Conservation (phyloP, 192 early-diverging fungal species). For the Coemansia sp. region DNA sequence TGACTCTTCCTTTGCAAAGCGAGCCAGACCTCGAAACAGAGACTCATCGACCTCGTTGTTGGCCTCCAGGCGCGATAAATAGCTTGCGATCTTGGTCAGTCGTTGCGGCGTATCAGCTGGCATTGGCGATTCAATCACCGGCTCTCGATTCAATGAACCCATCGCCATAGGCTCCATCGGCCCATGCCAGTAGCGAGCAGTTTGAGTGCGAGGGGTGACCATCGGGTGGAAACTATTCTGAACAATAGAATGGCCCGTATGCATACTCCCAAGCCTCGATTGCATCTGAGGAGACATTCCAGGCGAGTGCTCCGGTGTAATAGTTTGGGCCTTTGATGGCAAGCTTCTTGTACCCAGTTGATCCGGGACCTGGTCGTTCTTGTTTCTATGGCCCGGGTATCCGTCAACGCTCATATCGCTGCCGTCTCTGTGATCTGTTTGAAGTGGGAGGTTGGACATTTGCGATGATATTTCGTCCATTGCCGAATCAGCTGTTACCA, state of each 20-base stretch:
- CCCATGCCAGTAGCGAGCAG: slow-evolving; percentile 52
- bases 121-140: slow-evolving; percentile 38
- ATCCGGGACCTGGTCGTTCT: neutral
- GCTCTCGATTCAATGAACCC: slow-evolving; percentile 4
- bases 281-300: slow-evolving; percentile 28
- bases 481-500: slow-evolving; percentile 10
- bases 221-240: slow-evolving; percentile 5
- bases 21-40: slow-evolving; percentile 52
- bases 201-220: slow-evolving; percentile 50
- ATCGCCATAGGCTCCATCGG: slow-evolving; percentile 31
- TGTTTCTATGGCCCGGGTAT: neutral
- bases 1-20: slow-evolving; percentile 56
- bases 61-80: slow-evolving; percentile 31
- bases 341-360: neutral
- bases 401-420: slow-evolving; percentile 4
- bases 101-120: slow-evolving; percentile 42
- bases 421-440: neutral
- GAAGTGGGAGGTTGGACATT: neutral
- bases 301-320: slow-evolving; percentile 32
- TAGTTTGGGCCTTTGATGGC: neutral
- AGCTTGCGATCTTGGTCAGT: slow-evolving; percentile 25
- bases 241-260: neutral
- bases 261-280: neutral
- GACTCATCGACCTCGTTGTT: slow-evolving; percentile 42
- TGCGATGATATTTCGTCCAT: neutral